These are phyloP conservation scores for Blastocystis sp. DNA, from an alignment of 352 stramenopile genomes.

Conservation along the genomic window DNA sequence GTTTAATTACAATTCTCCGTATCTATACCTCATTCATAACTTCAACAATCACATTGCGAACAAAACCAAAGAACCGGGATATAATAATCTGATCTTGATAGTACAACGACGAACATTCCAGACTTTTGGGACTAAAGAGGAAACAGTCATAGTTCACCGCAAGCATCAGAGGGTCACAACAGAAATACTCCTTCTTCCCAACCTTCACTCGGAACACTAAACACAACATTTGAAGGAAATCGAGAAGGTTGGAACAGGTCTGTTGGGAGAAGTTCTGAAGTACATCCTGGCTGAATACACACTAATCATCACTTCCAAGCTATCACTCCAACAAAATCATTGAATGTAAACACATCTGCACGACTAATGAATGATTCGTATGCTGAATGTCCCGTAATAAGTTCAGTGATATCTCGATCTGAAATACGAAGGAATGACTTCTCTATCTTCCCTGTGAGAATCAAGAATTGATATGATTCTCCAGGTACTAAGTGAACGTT, in stretches of 20 bases:
- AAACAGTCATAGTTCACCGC: constrained; percentile 18
- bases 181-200: background rate
- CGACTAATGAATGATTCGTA: background rate
- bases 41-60: background rate
- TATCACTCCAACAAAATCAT: constrained; percentile 14
- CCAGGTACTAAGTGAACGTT: background rate
- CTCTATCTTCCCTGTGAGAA: background rate
- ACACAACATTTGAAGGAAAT: constrained; percentile 7
- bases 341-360: constrained; percentile 3
- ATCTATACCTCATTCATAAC: background rate
- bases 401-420: background rate
- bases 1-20: background rate
- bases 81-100: constrained; percentile 40
- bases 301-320: background rate
- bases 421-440: constrained; percentile 1
- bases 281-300: constrained; percentile 3
- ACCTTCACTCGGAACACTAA: constrained; percentile 1
- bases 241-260: background rate
- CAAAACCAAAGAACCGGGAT: constrained; percentile 8
- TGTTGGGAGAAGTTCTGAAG: background rate
- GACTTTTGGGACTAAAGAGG: constrained; percentile 16
- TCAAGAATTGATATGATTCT: background rate
- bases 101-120: background rate
- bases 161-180: background rate
- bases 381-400: background rate